Evolutionary conservation across 2,329 filamentous ascomycete species (phyloP).

Genomic region (Botrytis porri): DNA sequence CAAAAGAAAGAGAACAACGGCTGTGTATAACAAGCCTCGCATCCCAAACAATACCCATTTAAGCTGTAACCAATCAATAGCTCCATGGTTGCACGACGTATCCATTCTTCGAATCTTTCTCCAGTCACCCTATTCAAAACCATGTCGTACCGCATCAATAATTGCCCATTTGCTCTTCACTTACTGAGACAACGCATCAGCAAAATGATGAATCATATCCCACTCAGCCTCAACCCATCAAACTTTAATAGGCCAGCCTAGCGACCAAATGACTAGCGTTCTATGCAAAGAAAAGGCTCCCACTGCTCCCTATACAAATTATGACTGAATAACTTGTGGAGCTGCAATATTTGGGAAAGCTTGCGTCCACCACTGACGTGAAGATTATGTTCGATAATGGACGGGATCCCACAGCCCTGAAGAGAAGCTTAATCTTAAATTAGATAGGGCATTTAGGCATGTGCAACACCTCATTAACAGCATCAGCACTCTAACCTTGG

Average conservation of each 20-base stretch:
- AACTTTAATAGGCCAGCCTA: not conserved
- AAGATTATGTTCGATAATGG: no score
- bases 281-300: not conserved
- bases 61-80: not conserved
- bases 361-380: not conserved
- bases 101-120: not conserved
- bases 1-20: not conserved
- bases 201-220: conserved; percentile 9
- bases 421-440: conserved; percentile 1
- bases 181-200: conserved; percentile 9
- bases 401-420: not conserved
- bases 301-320: not conserved
- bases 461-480: not conserved
- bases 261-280: not conserved
- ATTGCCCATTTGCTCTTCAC: not conserved
- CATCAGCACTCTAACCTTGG: not conserved
- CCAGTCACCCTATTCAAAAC: not conserved
- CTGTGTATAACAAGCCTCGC: not conserved
- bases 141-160: not conserved
- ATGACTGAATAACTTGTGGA: not conserved
- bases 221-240: not conserved
- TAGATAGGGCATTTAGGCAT: not conserved
- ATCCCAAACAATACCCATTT: not conserved
- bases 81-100: not conserved
- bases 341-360: not conserved